Percentiles rank a stretch among this genome's conserved stretches.
Evolutionary conservation across 23 red algal genomes (phyloP).

Genomic region (Gracilaria vermiculophylla): DNA sequence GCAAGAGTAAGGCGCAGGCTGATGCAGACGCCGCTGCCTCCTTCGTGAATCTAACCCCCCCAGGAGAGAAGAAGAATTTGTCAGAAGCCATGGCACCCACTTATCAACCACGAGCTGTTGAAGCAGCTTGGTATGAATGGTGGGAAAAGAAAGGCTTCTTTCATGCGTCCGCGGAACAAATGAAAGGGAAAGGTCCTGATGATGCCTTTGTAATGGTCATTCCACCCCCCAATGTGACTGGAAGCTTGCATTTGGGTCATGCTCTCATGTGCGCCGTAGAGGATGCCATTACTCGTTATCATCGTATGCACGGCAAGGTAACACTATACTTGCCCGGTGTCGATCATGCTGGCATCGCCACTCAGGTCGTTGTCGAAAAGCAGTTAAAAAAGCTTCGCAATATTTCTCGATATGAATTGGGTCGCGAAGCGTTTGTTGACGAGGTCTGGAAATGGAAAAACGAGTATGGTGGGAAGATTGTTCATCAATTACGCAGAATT

Average conservation of each 20-base stretch:
- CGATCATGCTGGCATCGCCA: slow-evolving; percentile 99
- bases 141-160: slow-evolving; percentile 95
- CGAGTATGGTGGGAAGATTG: slow-evolving; percentile 93
- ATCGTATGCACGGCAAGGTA: slow-evolving; percentile 92
- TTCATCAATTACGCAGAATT: slow-evolving; percentile 85
- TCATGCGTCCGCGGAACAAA: slow-evolving; percentile 45
- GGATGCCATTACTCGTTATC: slow-evolving; percentile 87
- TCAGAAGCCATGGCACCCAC: slow-evolving; percentile 72
- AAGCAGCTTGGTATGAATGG: slow-evolving; percentile 98
- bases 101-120: slow-evolving; percentile 85
- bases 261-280: slow-evolving; percentile 92
- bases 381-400: slow-evolving; percentile 75
- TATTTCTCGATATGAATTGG: slow-evolving; percentile 81
- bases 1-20: slow-evolving; percentile 43
- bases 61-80: slow-evolving; percentile 84
- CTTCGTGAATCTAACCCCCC: slow-evolving; percentile 78
- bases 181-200: slow-evolving; percentile 26
- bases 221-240: slow-evolving; percentile 98
- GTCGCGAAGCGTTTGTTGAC: slow-evolving; percentile 82
- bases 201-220: slow-evolving; percentile 96
- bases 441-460: slow-evolving; percentile 99
- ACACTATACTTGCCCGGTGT: slow-evolving; percentile 89
- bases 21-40: slow-evolving; percentile 31
- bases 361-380: slow-evolving; percentile 96
- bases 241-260: slow-evolving; percentile 96